Conservation (phyloP, 2,329 filamentous ascomycete species). For the Colletotrichum sp. region DNA sequence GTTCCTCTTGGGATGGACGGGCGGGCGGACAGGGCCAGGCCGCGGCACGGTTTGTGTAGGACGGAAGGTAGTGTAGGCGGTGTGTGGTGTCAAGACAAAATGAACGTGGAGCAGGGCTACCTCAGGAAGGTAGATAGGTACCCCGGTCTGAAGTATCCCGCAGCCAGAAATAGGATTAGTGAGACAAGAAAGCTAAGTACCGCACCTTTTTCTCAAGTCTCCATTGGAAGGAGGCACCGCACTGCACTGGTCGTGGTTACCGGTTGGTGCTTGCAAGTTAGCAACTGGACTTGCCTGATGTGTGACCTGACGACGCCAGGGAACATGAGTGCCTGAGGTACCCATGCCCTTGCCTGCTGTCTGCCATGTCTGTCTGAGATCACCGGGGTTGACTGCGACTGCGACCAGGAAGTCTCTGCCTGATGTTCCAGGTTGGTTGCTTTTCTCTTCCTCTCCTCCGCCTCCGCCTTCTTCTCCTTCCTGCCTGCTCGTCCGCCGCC, state of each 20-base stretch:
- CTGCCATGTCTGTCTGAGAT: not conserved
- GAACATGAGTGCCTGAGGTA: not conserved
- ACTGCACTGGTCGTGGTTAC: not conserved
- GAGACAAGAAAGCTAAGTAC: not conserved
- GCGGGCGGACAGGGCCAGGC: not conserved
- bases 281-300: not conserved
- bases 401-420: not conserved
- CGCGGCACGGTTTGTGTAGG: not conserved
- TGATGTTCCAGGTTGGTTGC: not conserved
- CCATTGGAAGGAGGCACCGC: not conserved
- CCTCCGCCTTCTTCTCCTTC: not conserved
- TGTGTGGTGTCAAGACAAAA: not conserved
- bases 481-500: not conserved
- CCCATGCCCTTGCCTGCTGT: not conserved
- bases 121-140: not conserved
- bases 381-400: not conserved
- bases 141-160: rapidly evolving
- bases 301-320: not conserved
- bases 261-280: not conserved
- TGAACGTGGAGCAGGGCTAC: not conserved
- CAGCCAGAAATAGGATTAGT: not conserved
- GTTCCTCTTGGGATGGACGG: not conserved
- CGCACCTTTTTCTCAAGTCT: not conserved
- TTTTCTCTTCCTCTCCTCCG: not conserved
- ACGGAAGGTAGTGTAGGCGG: not conserved